A percentile compares a stretch with the other conserved stretches of the same genome.
Conservation (phyloP, 345 rosid genomes). For the Populus ilicifolia region DNA sequence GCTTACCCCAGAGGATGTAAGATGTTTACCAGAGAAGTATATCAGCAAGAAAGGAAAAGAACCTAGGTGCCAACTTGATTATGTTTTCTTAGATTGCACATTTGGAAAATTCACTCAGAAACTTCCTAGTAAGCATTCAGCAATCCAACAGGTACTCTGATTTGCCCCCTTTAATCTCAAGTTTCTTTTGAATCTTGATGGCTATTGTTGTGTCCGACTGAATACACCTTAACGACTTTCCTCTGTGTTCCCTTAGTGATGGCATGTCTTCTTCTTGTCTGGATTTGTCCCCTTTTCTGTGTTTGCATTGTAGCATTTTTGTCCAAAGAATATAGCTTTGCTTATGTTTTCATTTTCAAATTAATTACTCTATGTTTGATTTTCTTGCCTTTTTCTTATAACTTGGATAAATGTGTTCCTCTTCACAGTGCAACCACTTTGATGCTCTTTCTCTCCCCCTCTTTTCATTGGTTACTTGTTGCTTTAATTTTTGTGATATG, state of each 20-base stretch:
- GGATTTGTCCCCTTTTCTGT: too few species aligned
- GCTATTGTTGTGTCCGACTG: too few species aligned
- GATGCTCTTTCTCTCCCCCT: background rate
- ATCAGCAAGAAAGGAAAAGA: conserved; percentile 41
- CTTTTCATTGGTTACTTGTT: background rate
- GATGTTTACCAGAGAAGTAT: conserved; percentile 54
- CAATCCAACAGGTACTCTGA: conserved; percentile 62
- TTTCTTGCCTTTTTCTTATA: background rate
- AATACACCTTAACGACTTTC: background rate
- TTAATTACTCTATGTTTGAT: background rate
- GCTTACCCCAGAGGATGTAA: conserved; percentile 62
- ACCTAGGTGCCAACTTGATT: conserved; percentile 57
- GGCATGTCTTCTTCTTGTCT: too few species aligned
- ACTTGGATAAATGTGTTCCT: background rate
- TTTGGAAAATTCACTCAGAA: conserved; percentile 57
- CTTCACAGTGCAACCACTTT: too few species aligned
- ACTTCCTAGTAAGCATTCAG: conserved; percentile 67
- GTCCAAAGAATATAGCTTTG: background rate
- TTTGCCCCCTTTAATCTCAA: background rate
- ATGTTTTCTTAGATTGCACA: conserved; percentile 79
- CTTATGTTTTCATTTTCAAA: background rate
- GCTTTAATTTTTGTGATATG: background rate
- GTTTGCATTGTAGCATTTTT: background rate
- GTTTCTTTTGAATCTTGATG: background rate
- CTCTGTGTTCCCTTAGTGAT: background rate